Conservation (phyloP, 495 filamentous ascomycete species). For the Penicillium flavigenum region DNA sequence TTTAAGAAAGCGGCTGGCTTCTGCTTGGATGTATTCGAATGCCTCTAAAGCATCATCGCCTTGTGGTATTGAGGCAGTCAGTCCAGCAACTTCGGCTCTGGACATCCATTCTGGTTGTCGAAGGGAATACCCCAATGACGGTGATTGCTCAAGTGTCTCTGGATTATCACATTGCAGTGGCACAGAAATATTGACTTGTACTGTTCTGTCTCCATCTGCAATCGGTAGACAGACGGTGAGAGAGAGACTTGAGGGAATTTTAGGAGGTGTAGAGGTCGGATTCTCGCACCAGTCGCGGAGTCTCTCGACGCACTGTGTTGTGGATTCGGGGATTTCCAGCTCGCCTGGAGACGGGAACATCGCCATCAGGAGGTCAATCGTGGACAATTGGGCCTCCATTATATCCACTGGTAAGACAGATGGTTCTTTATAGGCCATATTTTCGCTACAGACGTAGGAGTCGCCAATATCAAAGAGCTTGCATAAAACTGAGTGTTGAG, state of each 20-base stretch:
- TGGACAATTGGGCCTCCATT: slow-evolving; percentile 38
- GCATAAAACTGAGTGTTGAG: background rate
- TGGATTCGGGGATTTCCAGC: slow-evolving; percentile 36
- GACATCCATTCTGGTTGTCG: slow-evolving; percentile 47
- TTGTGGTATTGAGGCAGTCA: slow-evolving; percentile 31
- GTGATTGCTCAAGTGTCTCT: slow-evolving; percentile 27
- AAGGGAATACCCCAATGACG: slow-evolving; percentile 31
- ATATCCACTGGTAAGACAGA: slow-evolving; percentile 28
- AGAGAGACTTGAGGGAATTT: slow-evolving; percentile 27
- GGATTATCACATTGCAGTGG: slow-evolving; percentile 28
- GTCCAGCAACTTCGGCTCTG: slow-evolving; percentile 34
- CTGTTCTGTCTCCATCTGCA: slow-evolving; percentile 25
- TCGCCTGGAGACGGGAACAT: slow-evolving; percentile 41
- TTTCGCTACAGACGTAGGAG: background rate
- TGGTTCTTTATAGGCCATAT: slow-evolving; percentile 24
- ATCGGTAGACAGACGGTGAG: slow-evolving; percentile 33
- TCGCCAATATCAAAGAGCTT: background rate
- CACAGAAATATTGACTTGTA: slow-evolving; percentile 39
- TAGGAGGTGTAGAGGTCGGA: slow-evolving; percentile 11
- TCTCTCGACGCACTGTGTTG: slow-evolving; percentile 32
- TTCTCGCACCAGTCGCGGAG: slow-evolving; percentile 36
- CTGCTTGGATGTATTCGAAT: slow-evolving; percentile 36
- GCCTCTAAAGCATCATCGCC: slow-evolving; percentile 34
- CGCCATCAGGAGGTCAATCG: slow-evolving; percentile 36
- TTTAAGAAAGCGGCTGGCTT: slow-evolving; percentile 29